Evolutionary conservation across 169 alveolate genomes (phyloP).

Genomic region (Plasmodium blacklocki): DNA sequence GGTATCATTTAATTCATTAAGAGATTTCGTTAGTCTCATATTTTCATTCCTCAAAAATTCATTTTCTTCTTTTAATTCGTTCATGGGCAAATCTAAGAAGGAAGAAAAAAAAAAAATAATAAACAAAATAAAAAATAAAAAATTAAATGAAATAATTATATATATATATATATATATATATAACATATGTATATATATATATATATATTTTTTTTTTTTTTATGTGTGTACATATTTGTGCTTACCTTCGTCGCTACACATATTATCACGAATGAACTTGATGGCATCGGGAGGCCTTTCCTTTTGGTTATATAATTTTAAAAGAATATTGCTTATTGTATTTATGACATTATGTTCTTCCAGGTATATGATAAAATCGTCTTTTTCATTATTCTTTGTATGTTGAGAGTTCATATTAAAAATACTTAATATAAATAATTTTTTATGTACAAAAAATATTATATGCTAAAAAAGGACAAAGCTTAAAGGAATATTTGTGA

Average conservation of each 20-base stretch:
- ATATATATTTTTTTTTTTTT: too few species aligned
- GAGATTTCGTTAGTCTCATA: constrained; percentile 41
- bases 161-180: not conserved
- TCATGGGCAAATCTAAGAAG: constrained; percentile 38
- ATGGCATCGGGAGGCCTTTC: constrained; percentile 66
- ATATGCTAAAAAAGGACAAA: too few species aligned
- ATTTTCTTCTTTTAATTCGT: constrained; percentile 61
- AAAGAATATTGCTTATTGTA: constrained; percentile 46
- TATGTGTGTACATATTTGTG: not conserved
- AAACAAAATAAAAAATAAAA: not conserved
- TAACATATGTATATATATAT: constrained; percentile 2
- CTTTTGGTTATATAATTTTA: constrained; percentile 50
- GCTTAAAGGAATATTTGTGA: too few species aligned
- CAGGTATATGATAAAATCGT: constrained; percentile 41
- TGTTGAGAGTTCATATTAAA: not conserved
- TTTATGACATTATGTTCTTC: constrained; percentile 60
- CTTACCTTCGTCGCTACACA: constrained; percentile 19
- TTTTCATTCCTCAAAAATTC: constrained; percentile 56
- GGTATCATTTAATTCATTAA: constrained; percentile 62
- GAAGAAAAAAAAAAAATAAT: not conserved
- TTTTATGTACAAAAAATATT: too few species aligned
- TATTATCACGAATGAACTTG: constrained; percentile 37
- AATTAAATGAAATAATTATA: not conserved
- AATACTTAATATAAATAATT: too few species aligned
- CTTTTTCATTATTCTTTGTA: constrained; percentile 2